Conservation (phyloP, 306 rosid genomes). For the Rubus idaeus region DNA sequence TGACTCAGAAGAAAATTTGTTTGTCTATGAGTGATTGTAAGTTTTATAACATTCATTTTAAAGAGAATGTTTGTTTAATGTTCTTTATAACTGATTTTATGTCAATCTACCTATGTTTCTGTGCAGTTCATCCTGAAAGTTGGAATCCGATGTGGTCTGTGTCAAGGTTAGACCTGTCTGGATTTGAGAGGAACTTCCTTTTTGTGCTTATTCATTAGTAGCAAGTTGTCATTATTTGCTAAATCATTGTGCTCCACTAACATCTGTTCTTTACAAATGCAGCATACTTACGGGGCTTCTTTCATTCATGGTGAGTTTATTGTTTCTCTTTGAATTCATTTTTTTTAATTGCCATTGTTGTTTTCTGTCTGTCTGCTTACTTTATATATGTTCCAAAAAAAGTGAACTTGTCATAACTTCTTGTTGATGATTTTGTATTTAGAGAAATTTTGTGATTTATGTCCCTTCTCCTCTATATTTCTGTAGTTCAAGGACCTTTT, state of each 20-base stretch:
- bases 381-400: too few relatives aligned
- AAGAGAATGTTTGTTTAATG: slow-evolving; percentile 11
- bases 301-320: slow-evolving; percentile 85
- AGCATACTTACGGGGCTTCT: slow-evolving; percentile 98
- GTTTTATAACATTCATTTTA: slow-evolving; percentile 29
- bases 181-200: slow-evolving; percentile 3
- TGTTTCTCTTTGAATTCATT: slow-evolving; percentile 17
- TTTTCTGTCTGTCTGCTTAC: neutral
- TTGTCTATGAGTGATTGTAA: slow-evolving; percentile 98
- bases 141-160: slow-evolving; percentile 99
- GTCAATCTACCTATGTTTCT: slow-evolving; percentile 23
- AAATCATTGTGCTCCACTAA: slow-evolving; percentile 35
- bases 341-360: neutral
- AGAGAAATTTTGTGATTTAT: neutral
- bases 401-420: neutral
- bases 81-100: slow-evolving; percentile 19
- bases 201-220: slow-evolving; percentile 20
- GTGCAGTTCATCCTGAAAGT: slow-evolving; percentile 95
- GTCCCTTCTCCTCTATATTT: neutral
- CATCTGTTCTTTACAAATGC: slow-evolving; percentile 43
- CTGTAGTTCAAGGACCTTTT: neutral
- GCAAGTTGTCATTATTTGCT: slow-evolving; percentile 4
- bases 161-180: slow-evolving; percentile 65
- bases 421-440: neutral
- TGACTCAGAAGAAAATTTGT: slow-evolving; percentile 89